Conservation (phyloP, 495 filamentous ascomycete genomes). For the Pyrenopolyporus hunteri region DNA sequence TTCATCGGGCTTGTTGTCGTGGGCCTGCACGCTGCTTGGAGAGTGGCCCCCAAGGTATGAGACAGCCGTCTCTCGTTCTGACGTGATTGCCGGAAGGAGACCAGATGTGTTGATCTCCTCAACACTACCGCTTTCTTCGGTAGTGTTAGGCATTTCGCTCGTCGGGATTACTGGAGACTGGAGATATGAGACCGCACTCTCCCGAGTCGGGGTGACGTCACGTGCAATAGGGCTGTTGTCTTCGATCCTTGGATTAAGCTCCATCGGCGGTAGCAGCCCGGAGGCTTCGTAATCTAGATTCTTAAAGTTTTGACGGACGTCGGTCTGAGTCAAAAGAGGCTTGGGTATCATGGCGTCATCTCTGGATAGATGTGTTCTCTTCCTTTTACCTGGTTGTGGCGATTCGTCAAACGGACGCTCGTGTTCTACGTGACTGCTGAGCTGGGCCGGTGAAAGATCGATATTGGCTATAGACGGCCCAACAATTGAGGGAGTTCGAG, state of each 20-base stretch:
- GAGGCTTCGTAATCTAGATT: conserved; percentile 3
- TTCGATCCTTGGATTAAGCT: not conserved
- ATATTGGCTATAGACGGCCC: conserved; percentile 14
- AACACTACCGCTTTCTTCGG: conserved; percentile 12
- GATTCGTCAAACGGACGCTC: conserved; percentile 49
- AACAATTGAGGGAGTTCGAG: conserved; percentile 28
- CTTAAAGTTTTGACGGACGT: not conserved
- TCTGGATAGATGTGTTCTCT: conserved; percentile 40
- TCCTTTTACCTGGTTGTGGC: conserved; percentile 44
- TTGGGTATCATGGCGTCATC: conserved; percentile 25
- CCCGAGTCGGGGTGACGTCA: conserved; percentile 22
- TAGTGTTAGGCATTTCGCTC: conserved; percentile 4
- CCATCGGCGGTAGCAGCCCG: not conserved
- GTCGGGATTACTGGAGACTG: conserved; percentile 20
- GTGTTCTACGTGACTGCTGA: conserved; percentile 47
- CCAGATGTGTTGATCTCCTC: conserved; percentile 5
- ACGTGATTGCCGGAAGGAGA: conserved; percentile 19
- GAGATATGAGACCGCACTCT: conserved; percentile 35
- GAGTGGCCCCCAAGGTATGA: conserved; percentile 31
- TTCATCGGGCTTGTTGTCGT: conserved; percentile 2
- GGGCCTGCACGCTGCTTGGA: not conserved
- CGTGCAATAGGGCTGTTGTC: not conserved
- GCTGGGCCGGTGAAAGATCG: conserved; percentile 43
- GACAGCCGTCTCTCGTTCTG: conserved; percentile 30
- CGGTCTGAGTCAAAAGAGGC: conserved; percentile 6